phyloP scores from a whole-genome alignment of 768 basidiomycete genomes.

The Multifurca ochricompacta region DNA sequence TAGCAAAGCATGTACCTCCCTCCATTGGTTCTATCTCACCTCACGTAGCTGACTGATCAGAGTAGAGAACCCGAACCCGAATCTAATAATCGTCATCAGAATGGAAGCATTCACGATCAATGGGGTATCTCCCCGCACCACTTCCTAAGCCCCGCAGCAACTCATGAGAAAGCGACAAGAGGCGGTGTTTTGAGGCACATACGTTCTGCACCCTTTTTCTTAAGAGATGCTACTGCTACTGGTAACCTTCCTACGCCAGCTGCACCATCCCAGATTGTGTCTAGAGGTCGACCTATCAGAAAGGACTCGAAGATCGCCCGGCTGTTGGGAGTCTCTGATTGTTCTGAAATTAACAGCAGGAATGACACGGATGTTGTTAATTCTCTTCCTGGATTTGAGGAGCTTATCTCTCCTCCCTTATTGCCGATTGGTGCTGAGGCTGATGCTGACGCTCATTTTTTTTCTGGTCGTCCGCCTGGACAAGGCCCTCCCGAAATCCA shows the following conservation, averaged over 20 bases:
- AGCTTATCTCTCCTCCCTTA: constrained; percentile 6
- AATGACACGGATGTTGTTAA: not conserved
- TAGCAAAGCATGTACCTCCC: constrained; percentile 4
- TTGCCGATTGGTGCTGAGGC: constrained; percentile 11
- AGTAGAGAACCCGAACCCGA: not conserved
- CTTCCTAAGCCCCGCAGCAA: not conserved
- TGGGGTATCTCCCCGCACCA: constrained; percentile 2
- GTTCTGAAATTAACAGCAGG: not conserved
- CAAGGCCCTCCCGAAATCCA: not conserved
- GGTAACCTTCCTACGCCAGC: not conserved
- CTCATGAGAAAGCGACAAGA: not conserved
- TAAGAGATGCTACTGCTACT: not conserved
- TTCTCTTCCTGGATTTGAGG: not conserved
- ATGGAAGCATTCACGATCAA: not conserved
- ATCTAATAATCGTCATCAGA: too few species aligned
- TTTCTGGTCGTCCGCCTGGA: not conserved
- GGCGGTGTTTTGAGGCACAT: not conserved
- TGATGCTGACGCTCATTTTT: too few species aligned
- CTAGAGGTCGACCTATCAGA: not conserved
- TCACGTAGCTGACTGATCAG: constrained; percentile 1
- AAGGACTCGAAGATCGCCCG: constrained; percentile 10
- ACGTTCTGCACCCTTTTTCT: constrained; percentile 10
- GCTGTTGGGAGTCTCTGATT: not conserved
- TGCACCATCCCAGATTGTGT: not conserved
- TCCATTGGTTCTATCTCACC: not conserved